These are phyloP conservation scores for Pythium apleroticum DNA, from an alignment of 352 stramenopile genomes.

Conservation along the genomic window DNA sequence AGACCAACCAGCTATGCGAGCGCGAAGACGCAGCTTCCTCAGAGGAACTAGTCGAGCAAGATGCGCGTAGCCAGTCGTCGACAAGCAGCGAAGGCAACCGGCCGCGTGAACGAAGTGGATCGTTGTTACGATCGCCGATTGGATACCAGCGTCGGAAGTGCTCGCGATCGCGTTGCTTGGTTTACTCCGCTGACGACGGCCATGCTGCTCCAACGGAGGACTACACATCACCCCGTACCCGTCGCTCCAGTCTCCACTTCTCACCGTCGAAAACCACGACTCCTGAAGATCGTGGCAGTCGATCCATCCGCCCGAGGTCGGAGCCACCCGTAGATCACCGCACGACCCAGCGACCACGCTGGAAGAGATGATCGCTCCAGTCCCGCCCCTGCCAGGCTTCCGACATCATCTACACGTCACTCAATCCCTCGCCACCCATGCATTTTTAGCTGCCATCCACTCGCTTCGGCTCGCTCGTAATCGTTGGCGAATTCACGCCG, in stretches of 20 bases:
- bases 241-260: conserved; percentile 1
- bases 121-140: neutral
- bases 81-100: neutral
- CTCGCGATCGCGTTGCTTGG: neutral
- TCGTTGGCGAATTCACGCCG: neutral
- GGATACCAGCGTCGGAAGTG: neutral
- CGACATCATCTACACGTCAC: neutral
- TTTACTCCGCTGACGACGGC: neutral
- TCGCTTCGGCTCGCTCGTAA: conserved; percentile 1
- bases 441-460: neutral
- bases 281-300: neutral
- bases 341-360: neutral
- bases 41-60: neutral
- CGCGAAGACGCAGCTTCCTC: neutral
- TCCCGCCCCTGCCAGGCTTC: neutral
- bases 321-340: neutral
- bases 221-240: neutral
- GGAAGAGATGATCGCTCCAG: neutral
- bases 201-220: neutral
- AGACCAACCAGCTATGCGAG: neutral
- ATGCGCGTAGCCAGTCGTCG: neutral
- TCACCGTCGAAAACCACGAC: neutral
- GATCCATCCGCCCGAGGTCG: neutral
- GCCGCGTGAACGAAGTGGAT: neutral
- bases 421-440: neutral